Evolutionary conservation across 2,329 filamentous ascomycete species (phyloP).

Genomic region (Hymenoscyphus fructigenus): DNA sequence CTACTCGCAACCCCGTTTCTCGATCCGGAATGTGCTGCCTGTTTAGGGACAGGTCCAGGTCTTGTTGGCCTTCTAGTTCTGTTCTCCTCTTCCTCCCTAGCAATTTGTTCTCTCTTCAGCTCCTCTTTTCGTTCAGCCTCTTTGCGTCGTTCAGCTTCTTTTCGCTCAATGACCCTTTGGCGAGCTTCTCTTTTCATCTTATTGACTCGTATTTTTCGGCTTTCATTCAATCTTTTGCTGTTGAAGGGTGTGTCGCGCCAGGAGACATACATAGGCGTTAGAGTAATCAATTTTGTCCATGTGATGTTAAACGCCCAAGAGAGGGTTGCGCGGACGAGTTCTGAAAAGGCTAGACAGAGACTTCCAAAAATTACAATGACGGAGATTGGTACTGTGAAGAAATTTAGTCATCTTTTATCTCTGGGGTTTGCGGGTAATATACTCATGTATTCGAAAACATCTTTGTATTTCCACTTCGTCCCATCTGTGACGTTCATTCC

Average conservation of each 20-base stretch:
- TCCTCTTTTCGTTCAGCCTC: no score
- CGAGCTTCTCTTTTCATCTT: constrained; percentile 8
- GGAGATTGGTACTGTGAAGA: constrained; percentile 15
- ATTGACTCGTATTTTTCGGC: background rate
- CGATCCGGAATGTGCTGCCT: no score
- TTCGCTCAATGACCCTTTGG: background rate
- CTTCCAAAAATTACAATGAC: constrained; percentile 12
- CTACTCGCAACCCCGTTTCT: no score
- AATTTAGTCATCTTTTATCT: background rate
- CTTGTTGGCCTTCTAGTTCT: background rate
- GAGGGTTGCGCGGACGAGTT: constrained; percentile 8
- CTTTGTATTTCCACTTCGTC: constrained; percentile 10
- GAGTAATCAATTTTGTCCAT: constrained; percentile 9
- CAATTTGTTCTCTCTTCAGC: no score
- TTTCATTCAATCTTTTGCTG: constrained; percentile 5
- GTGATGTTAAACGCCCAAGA: constrained; percentile 7
- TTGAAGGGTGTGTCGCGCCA: constrained; percentile 8
- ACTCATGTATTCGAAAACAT: constrained; percentile 20
- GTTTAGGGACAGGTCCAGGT: background rate
- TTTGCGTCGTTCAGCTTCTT: background rate
- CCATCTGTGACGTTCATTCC: constrained; percentile 13
- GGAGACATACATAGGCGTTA: constrained; percentile 3
- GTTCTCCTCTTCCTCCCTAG: background rate
- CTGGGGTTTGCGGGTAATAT: background rate
- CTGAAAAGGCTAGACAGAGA: constrained; percentile 18